Evolutionary conservation across 352 stramenopile genomes (phyloP), one percentile per base, ranked within the genome.

Genomic region (Globisporangium parvum): DNA sequence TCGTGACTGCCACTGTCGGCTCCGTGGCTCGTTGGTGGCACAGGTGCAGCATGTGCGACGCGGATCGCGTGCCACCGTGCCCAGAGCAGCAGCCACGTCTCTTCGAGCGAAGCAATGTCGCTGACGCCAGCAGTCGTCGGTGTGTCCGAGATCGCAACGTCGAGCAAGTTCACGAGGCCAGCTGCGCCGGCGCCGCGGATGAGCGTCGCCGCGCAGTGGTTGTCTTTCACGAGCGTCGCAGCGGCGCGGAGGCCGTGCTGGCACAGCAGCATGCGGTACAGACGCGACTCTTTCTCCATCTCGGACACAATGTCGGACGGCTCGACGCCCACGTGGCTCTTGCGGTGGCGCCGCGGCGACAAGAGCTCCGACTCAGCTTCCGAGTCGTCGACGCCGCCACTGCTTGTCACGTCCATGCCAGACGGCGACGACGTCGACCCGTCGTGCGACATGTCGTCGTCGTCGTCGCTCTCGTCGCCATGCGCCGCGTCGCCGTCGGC

Each of bases 371-470:
- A 81, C 53, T 91, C 82, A 6, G 56, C 67, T 55, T 88, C 82
- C 12, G 80, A 88, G 21, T 90, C 80, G 20, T 76, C 79, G 24
- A 67, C 69, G 24, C 68, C 69, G 23, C 60, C 59, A 21, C 65
- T 65, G 56, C 59, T 67, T 4, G 48, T 66, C 37, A 72, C 52
- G 59, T 93, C 83, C 68, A 90, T 76, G 11, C 66, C 77, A n/a
- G 73, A 82, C 40, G 83, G 80, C 8, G 82, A 88, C 0, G 79
- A 81, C 18, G 64, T 65, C 23, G 79, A 90, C 26, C 77, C 83
- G 66, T 91, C 83, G 57, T 93, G 89, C 18, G 84, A 92, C 77
- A 91, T 92, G n/a, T 80, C 73, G 33, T 80, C 73, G 24, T 93
- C 84, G 28, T 93, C 81, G 57, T 92, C 84, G 23, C 75, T 85